Evolutionary conservation across 768 basidiomycete species (phyloP).

Genomic region (Leucosporidium scottii): DNA sequence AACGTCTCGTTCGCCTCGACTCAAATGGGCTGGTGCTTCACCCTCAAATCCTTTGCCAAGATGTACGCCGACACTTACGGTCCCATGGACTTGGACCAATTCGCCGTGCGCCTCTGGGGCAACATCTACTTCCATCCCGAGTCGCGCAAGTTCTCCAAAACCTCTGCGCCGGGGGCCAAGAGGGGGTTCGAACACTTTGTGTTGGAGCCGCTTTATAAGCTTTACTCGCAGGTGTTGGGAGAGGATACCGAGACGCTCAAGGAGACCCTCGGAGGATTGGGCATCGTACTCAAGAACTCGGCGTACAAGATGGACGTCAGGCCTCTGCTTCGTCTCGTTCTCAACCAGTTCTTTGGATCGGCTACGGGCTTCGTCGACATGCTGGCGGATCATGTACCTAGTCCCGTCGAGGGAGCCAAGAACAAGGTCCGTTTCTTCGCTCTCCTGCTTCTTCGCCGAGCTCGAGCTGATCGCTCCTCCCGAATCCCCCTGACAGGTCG

Average conservation of each 20-base stretch:
- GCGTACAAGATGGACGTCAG: constrained; percentile 99
- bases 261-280: constrained; percentile 63
- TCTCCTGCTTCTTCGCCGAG: not conserved
- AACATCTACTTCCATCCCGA: constrained; percentile 89
- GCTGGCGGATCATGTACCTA: constrained; percentile 81
- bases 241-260: constrained; percentile 85
- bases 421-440: constrained; percentile 40
- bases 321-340: constrained; percentile 82
- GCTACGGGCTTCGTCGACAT: constrained; percentile 86
- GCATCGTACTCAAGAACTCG: constrained; percentile 79
- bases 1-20: constrained; percentile 97
- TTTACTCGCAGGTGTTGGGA: constrained; percentile 85
- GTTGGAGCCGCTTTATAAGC: constrained; percentile 90
- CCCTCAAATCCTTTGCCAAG: constrained; percentile 83
- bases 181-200: constrained; percentile 94
- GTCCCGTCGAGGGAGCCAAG: constrained; percentile 45
- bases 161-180: constrained; percentile 54
- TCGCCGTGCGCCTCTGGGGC: constrained; percentile 91
- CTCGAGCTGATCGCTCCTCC: not conserved
- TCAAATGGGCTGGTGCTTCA: constrained; percentile 97
- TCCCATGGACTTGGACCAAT: constrained; percentile 73
- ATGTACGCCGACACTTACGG: constrained; percentile 94
- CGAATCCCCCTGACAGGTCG: constrained; percentile 51
- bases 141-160: constrained; percentile 80
- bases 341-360: constrained; percentile 93